phyloP scores from a whole-genome alignment of 2,329 filamentous ascomycete genomes.

The Pseudocercospora eumusae region DNA sequence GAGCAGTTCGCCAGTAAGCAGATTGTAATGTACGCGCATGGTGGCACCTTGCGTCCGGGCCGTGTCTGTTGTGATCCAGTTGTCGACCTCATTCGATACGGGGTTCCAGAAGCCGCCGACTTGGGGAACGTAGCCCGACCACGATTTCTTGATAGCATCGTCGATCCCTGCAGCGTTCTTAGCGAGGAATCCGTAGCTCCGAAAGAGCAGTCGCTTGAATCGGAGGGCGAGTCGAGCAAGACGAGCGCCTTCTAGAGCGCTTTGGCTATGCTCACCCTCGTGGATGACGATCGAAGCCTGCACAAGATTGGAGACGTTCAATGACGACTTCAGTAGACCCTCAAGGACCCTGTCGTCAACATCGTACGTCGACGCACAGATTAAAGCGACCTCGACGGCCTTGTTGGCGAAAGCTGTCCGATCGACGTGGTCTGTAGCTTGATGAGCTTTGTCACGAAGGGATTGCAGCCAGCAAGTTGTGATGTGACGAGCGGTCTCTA shows the following conservation, averaged over 20 bases:
- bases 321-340: constrained; percentile 19
- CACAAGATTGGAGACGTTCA: constrained; percentile 27
- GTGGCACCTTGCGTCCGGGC: constrained; percentile 27
- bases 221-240: constrained; percentile 10
- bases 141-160: constrained; percentile 38
- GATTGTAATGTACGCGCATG: constrained; percentile 47
- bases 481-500: constrained; percentile 48
- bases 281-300: constrained; percentile 29
- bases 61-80: constrained; percentile 36
- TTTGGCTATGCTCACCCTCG: constrained; percentile 16
- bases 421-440: constrained; percentile 42
- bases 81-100: constrained; percentile 6
- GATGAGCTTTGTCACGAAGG: constrained; percentile 51
- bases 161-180: constrained; percentile 20
- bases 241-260: neutral
- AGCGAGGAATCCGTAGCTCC: constrained; percentile 19
- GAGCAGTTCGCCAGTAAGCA: constrained; percentile 52
- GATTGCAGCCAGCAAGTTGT: constrained; percentile 54
- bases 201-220: constrained; percentile 26
- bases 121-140: constrained; percentile 42
- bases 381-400: constrained; percentile 56
- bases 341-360: constrained; percentile 27
- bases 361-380: constrained; percentile 56
- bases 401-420: constrained; percentile 35
- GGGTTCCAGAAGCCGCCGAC: constrained; percentile 20